These are phyloP conservation scores for Trichosphaerium sp. DNA, from an alignment of 78 protist genomes.

Conservation along the genomic window DNA sequence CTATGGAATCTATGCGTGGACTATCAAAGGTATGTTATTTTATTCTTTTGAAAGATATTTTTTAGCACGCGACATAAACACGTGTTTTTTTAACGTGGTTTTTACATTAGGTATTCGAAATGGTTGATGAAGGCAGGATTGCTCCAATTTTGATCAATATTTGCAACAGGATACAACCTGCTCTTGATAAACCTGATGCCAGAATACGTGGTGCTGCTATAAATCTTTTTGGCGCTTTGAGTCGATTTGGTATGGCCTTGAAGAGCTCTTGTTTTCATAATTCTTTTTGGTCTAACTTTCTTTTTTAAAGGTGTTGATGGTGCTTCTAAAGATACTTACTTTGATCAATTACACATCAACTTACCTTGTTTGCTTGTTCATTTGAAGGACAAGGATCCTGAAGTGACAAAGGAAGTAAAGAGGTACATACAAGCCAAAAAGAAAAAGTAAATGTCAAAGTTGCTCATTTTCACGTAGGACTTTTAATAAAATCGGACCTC, in stretches of 20 bases:
- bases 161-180: constrained; percentile 46
- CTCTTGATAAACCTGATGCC: constrained; percentile 34
- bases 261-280: too few species aligned
- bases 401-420: background rate
- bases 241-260: constrained; percentile 45
- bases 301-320: too few species aligned
- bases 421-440: constrained; percentile 20
- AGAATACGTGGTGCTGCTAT: constrained; percentile 52
- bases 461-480: too few species aligned
- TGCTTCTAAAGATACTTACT: constrained; percentile 13
- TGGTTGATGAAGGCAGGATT: constrained; percentile 39
- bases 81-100: background rate
- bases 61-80: background rate
- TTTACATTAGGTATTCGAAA: constrained; percentile 2
- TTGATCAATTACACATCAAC: constrained; percentile 30
- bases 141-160: constrained; percentile 53
- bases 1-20: constrained; percentile 57
- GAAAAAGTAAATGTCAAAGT: too few species aligned
- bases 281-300: too few species aligned
- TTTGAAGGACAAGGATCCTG: constrained; percentile 5
- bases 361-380: constrained; percentile 25
- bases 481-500: constrained; percentile 3
- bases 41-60: too few species aligned
- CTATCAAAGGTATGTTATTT: constrained; percentile 16
- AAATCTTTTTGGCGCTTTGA: constrained; percentile 34